Base-by-base conservation (phyloP, 2,329 filamentous ascomycete genomes). In the Raffaelea arxii region DNA sequence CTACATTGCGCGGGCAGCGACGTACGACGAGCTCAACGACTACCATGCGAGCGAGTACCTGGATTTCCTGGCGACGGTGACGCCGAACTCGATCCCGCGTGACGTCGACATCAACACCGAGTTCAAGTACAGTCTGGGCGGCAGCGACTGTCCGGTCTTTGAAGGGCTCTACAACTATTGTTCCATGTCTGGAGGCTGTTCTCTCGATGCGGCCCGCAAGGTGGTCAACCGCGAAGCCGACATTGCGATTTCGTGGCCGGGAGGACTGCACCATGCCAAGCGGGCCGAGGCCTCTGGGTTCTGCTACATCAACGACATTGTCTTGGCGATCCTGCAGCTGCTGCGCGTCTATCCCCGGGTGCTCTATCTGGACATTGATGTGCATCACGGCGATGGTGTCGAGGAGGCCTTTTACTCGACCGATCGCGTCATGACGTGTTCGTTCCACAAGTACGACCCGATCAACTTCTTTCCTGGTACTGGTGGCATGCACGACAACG, bases 231-330 rank as follows among this genome's bases (percentile, higher is more conserved):
- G 82, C 41, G 86, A 95, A 65, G 88, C 89, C 25, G 87, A 97
- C 59, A 96, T 98, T 60, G 92, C 92, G 46, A 89, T 98, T 59
- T 94, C 94, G 58, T 98, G 92, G 92, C 92, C 89, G 18, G 92
- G 92, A 30, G 92, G 92, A 11, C 76, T 98, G 25, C 92, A 98
- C 64, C 92, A 98, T 60, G 92, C 92, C 40, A 96, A 97, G 65
- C 92, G 91, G 61, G 80, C 84, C 45, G 89, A 95, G 65, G 91
- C 92, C 0, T 91, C 85, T 14, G 92, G 92, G 1, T 98, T 98
- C 65, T 98, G 92, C 69, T 98, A 98, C 68, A 89, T 97, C 68
- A 98, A 98, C 64, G 92, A 98, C 65, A 97, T 97, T 57, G 92
- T 97, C 48, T 77, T 98, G 41, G 88, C 86, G 30, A 92, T 96